phyloP scores from a whole-genome alignment of 192 early-diverging fungal species.

The Entrophospora sp. region DNA sequence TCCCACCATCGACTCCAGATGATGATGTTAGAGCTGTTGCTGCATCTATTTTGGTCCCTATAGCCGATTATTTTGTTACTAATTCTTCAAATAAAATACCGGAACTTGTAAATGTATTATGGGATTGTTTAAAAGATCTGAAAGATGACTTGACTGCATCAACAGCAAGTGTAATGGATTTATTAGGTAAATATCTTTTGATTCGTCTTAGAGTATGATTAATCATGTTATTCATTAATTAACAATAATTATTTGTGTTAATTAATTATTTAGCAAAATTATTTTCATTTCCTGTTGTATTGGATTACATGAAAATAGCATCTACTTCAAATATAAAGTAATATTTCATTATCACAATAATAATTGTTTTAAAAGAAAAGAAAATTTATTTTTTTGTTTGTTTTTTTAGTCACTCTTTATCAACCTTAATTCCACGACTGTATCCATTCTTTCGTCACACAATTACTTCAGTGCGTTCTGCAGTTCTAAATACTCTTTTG shows the following conservation, averaged over 20 bases:
- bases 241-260: not conserved
- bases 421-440: constrained; percentile 72
- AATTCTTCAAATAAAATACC: constrained; percentile 59
- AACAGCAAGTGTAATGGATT: constrained; percentile 84
- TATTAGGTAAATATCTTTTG: constrained; percentile 38
- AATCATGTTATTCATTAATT: not conserved
- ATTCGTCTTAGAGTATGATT: not conserved
- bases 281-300: constrained; percentile 49
- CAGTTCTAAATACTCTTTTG: constrained; percentile 70
- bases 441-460: constrained; percentile 95
- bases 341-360: not conserved
- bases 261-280: constrained; percentile 46
- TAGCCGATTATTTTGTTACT: constrained; percentile 68
- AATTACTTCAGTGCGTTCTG: constrained; percentile 70
- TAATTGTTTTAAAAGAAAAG: not conserved
- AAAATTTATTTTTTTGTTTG: not conserved
- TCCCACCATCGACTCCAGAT: too few species aligned
- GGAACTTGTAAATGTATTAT: constrained; percentile 68
- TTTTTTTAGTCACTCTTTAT: constrained; percentile 40
- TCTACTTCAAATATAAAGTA: constrained; percentile 27
- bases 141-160: constrained; percentile 91
- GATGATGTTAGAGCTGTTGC: constrained; percentile 94
- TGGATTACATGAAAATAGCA: constrained; percentile 38
- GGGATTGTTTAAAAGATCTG: constrained; percentile 81
- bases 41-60: constrained; percentile 81